Evolutionary conservation across 2,329 filamentous ascomycete genomes (phyloP).

Genomic region (Fusarium guadeloupense): DNA sequence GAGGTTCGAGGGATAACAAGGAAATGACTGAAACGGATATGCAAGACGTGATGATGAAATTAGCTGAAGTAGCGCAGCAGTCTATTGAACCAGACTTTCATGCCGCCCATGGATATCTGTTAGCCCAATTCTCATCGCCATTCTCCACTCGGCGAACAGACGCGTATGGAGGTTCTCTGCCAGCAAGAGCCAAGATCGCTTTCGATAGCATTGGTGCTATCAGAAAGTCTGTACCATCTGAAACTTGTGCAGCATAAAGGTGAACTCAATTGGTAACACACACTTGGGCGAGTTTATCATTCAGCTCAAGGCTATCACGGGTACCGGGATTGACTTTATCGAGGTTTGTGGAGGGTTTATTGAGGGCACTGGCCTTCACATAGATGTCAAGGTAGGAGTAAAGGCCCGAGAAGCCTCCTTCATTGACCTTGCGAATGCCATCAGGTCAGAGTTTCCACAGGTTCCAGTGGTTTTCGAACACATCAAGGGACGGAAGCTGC

Average conservation of each 20-base stretch:
- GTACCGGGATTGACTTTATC: not conserved
- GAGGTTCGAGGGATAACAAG: no score
- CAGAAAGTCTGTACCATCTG: not conserved
- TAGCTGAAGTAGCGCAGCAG: not conserved
- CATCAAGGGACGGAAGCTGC: not conserved
- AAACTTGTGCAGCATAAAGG: not conserved
- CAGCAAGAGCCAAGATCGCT: not conserved
- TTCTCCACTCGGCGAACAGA: not conserved
- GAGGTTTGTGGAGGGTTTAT: constrained; percentile 7
- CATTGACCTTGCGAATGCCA: not conserved
- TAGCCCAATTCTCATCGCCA: not conserved
- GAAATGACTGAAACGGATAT: not conserved
- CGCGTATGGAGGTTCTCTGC: not conserved
- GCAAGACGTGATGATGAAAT: not conserved
- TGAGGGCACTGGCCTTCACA: not conserved
- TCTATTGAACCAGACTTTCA: not conserved
- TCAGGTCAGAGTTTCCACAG: not conserved
- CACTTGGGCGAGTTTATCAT: not conserved
- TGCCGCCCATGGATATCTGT: not conserved
- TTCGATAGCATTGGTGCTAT: not conserved
- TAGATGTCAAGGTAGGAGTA: not conserved
- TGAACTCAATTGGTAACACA: constrained; percentile 1
- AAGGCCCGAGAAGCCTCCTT: constrained; percentile 6
- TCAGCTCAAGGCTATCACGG: not conserved
- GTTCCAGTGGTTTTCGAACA: not conserved